phyloP scores from a whole-genome alignment of 176 grass and related monocot species.

The Ampelocalamus luodianensis region DNA sequence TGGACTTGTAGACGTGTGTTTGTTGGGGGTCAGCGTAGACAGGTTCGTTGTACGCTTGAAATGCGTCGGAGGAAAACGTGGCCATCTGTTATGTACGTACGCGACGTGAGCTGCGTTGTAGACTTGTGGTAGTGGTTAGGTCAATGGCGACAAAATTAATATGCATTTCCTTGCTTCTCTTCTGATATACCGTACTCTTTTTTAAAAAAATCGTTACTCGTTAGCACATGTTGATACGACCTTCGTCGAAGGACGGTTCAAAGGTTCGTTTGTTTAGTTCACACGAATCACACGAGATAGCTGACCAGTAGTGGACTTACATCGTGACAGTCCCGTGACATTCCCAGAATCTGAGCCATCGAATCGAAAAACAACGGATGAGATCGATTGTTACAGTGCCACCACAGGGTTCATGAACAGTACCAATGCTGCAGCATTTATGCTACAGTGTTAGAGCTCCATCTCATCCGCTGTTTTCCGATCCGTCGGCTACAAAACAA shows the following conservation, averaged over 20 bases:
- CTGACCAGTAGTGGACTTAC: too few relatives aligned
- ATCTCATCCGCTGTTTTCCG: too few relatives aligned
- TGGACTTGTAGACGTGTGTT: constrained; percentile 11
- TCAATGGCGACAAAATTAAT: neutral
- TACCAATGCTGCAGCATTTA: too few relatives aligned
- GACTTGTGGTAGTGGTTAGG: neutral
- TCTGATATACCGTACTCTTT: neutral
- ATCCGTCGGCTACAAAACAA: too few relatives aligned
- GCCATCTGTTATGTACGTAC: neutral
- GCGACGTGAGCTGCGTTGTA: neutral
- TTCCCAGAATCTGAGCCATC: too few relatives aligned
- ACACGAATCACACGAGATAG: neutral
- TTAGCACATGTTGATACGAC: neutral
- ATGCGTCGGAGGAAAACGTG: neutral
- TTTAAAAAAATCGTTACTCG: neutral
- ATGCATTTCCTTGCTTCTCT: neutral
- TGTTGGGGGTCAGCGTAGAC: neutral
- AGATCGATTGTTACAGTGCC: too few relatives aligned
- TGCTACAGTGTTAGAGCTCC: too few relatives aligned
- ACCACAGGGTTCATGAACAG: too few relatives aligned
- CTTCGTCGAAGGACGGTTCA: neutral
- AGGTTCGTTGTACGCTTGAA: neutral
- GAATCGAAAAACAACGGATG: too few relatives aligned
- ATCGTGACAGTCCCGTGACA: too few relatives aligned
- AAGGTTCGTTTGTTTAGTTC: neutral